Base-by-base conservation (phyloP, 2,329 filamentous ascomycete genomes). In the Calonectria naviculata region DNA sequence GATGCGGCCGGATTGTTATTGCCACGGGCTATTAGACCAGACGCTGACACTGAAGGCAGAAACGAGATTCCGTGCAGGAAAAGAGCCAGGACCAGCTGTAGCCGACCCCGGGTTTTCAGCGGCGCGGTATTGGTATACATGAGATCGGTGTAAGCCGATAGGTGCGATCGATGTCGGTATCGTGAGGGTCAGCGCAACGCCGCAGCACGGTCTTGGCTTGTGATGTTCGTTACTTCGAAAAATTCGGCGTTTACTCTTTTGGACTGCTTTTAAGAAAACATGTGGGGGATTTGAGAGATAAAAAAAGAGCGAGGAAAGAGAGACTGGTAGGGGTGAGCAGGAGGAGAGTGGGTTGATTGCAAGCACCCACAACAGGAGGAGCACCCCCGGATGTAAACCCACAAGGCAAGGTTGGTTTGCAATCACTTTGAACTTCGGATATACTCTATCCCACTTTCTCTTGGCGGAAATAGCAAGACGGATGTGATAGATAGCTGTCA, bases 21-120 rank as follows among this genome's bases (percentile, higher is more conserved):
- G 19, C 47, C 24, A 28, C 36, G 52, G 2, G 58, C 31, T 41
- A n/a, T 5, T 5, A 60, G n/a, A 19, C 38, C 38, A 1, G 69
- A 60, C 17, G 67, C 70, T 54, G 67, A 66, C 10, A 42, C 65
- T 34, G 54, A 19, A 29, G 49, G 60, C 21, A 68, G 31, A 26
- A 28, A 21, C 42, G 62, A 31, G 28, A 63, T 3, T 5, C 29
- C 15, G 36, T 64, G 56, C 28, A 69, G 49, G 12, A 41, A 28
- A 13, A 72, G 52, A 29, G 47, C 31, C 64, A 72, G 46, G 54
- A 56, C 38, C 60, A 70, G 52, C 60, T 28, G 54, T 31, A 60
- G 58, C 66, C 15, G 63, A 42, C 21, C 7, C 52, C n/a, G 65
- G n/a, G 28, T 6, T 17, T 17, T 60, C 5, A 34, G n/a, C 64